Evolutionary conservation across 1,284 basidiomycete genomes (phyloP), one percentile per base, ranked within the genome.

Genomic region (Sphagnurus paluster): DNA sequence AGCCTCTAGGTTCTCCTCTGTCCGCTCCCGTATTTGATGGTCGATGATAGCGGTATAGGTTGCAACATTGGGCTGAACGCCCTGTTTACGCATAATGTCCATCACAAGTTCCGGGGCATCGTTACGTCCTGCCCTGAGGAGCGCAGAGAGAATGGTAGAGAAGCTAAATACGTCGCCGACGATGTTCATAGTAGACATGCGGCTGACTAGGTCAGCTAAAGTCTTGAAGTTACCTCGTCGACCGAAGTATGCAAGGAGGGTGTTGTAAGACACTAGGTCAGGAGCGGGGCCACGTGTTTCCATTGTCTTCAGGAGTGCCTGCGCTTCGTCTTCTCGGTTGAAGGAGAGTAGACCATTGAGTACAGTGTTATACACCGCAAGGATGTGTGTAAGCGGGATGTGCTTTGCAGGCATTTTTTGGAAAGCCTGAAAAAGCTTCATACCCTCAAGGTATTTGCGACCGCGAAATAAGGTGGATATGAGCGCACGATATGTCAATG

Each of bases 241-340:
- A 11, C 75, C 78, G 53, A 87, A 78, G 56, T 84, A 80, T 9
- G 74, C 74, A 41, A 95, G 67, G 50, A 93, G 73, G 1, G 80
- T 90, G 67, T 94, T 94, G 70, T 84, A 87, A 0, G 89, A 82
- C 44, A 86, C 71, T 14, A 88, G 67, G 60, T 92, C 86, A 6
- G 85, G 84, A 17, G 69, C 68, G 1, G 83, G 82, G 1, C 82
- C 82, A 7, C 74, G 56, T 1, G 70, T 46, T 11, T 62, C 60
- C 62, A 90, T 80, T 33, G 62, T 59, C 21, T 71, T 59, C 21
- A 88, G 60, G 21, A 89, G 44, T 2, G 57, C 56, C 20, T 65
- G 60, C 2, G 80, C 84, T 13, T 77, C 72, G 1, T 61, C 54
- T 20, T 73, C 64, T 20, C 65, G 70, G 17, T 64, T 63, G 21